A percentile compares a stretch with the other conserved stretches of the same genome.
Conservation (phyloP, 2,329 filamentous ascomycete genomes). For the Fusarium euwallaceae region DNA sequence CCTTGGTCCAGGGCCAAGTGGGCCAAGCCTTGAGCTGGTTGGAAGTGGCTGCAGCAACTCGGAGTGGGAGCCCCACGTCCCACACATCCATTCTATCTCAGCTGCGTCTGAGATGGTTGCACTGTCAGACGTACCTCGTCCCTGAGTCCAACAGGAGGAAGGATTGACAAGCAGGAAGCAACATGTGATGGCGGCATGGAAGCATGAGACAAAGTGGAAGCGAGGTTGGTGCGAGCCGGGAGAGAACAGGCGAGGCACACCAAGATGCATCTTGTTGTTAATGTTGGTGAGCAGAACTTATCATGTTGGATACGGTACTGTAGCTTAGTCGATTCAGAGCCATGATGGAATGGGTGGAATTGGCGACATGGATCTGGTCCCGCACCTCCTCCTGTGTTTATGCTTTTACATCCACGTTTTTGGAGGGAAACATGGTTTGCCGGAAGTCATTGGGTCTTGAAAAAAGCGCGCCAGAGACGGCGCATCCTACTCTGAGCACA, state of each 20-base stretch:
- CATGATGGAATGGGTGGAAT: constrained; percentile 32
- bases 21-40: constrained; percentile 32
- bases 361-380: constrained; percentile 21
- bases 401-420: constrained; percentile 33
- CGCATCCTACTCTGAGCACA: constrained; percentile 13
- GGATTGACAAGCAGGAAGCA: constrained; percentile 28
- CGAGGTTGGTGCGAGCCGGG: constrained; percentile 8
- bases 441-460: constrained; percentile 16
- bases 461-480: constrained; percentile 8
- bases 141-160: constrained; percentile 36
- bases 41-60: constrained; percentile 44
- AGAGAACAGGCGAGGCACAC: constrained; percentile 2
- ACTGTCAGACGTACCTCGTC: constrained; percentile 41
- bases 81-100: constrained; percentile 38
- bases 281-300: neutral
- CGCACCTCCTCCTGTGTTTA: constrained; percentile 28
- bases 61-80: constrained; percentile 23
- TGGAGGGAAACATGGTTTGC: constrained; percentile 25
- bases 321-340: constrained; percentile 10
- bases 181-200: constrained; percentile 28
- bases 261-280: neutral
- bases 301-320: neutral
- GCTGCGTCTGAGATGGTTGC: constrained; percentile 41
- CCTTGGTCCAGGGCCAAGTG: constrained; percentile 33
- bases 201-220: constrained; percentile 22